Base-by-base conservation (phyloP, 192 early-diverging fungal species). In the Coemansia aciculifera region DNA sequence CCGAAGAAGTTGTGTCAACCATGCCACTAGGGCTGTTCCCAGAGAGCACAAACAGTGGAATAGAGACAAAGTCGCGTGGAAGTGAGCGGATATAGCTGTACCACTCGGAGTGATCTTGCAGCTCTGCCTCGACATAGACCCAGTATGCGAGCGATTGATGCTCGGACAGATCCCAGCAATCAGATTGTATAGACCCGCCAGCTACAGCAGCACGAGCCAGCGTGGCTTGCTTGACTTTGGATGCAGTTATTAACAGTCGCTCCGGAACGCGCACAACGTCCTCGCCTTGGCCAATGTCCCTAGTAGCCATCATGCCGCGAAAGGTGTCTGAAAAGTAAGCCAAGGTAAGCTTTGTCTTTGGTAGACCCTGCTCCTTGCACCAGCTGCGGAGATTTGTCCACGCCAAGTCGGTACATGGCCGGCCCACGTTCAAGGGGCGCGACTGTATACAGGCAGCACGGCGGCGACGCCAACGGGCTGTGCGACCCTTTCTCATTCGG, bases 261-360 rank as follows among this genome's bases (percentile, higher is more conserved):
- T 83, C 74, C 6, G 81, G 81, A 24, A 83, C 48, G 9, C 64
- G 52, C 23, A 82, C 43, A 21, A 82, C 27, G 52, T 64, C 66
- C 54, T 82, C 80, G 31, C 70, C 77, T 2, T 23, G 27, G 32
- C 34, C 54, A 12, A 83, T 83, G 31, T 66, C 64, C 15, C 51
- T 59, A 3, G 81, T 78, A 5, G 81, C 81, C 81, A 78, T 78
- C 81, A 83, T 78, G 37, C 81, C 81, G 11, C 81, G 81, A 40
- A 73, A 69, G 1, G 81, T 78, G 36, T 64, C 64, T 10, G 77
- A 56, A 64, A 78, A 78, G 64, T 75, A 69, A 0, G 76, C 76
- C 36, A 78, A 54, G 10, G 72, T 67, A 31, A 75, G 66, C 68
- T 70, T 74, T 13, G 56, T 68, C 64, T 63, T 75, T 48, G 70